Conservation (phyloP, 352 stramenopile genomes). For the Phytophthora sp. region DNA sequence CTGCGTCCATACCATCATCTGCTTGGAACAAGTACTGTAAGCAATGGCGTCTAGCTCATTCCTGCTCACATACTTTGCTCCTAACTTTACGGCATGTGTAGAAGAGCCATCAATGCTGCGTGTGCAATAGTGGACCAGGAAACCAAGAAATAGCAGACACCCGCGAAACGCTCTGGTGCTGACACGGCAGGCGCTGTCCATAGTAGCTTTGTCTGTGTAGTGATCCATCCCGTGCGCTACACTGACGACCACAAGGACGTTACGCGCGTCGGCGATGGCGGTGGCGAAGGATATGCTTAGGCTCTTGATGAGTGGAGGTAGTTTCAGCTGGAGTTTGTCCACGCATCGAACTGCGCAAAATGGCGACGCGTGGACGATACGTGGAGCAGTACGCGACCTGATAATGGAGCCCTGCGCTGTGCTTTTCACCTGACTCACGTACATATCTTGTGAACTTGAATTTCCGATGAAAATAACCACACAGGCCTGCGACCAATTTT, state of each 20-base stretch:
- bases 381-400: constrained; percentile 2
- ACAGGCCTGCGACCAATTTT: not conserved
- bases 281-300: not conserved
- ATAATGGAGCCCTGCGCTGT: constrained; percentile 11
- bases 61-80: not conserved
- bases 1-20: too few relatives aligned
- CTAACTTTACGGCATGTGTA: too few relatives aligned
- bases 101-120: constrained; percentile 1
- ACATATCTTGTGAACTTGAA: constrained; percentile 4
- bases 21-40: too few relatives aligned
- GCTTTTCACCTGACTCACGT: constrained; percentile 3
- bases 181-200: constrained; percentile 8
- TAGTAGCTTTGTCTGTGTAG: not conserved
- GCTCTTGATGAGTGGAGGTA: constrained; percentile 11
- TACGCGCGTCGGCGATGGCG: not conserved
- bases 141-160: not conserved
- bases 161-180: constrained; percentile 16
- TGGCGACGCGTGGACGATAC: not conserved
- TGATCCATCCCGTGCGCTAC: not conserved
- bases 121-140: constrained; percentile 2
- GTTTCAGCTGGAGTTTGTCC: constrained; percentile 2
- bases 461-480: not conserved
- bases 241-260: constrained; percentile 6
- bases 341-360: not conserved
- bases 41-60: not conserved